A percentile compares a stretch with the other conserved stretches of the same genome.
These are phyloP conservation scores for Puccinia hordei DNA, from an alignment of 1,284 basidiomycete species.

Conservation along the genomic window DNA sequence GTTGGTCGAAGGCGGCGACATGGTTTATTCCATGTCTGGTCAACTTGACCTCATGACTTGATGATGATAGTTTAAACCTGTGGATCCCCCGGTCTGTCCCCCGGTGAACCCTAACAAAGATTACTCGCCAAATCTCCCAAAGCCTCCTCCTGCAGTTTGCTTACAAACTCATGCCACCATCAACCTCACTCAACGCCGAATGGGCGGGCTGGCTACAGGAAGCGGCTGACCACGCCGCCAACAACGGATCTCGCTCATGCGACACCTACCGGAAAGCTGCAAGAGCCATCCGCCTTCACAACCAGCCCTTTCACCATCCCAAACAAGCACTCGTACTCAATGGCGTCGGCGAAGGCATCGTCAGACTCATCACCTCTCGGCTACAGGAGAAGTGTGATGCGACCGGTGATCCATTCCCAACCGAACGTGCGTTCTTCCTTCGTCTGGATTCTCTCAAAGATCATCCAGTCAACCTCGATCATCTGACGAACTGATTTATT, in stretches of 20 bases:
- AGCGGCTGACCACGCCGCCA: constrained; percentile 33
- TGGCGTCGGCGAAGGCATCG: constrained; percentile 26
- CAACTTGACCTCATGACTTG: too few relatives aligned
- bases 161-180: neutral
- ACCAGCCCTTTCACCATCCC: constrained; percentile 21
- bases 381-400: constrained; percentile 23
- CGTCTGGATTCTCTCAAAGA: neutral
- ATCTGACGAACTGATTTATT: neutral
- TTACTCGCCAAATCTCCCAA: too few relatives aligned
- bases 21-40: too few relatives aligned
- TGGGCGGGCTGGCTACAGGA: constrained; percentile 46
- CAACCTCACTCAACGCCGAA: constrained; percentile 19
- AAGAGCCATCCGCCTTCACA: constrained; percentile 16
- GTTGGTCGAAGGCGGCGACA: constrained; percentile 16
- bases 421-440: constrained; percentile 29
- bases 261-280: constrained; percentile 33
- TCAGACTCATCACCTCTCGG: constrained; percentile 20
- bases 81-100: too few relatives aligned
- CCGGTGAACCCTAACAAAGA: too few relatives aligned
- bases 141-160: too few relatives aligned
- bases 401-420: constrained; percentile 17
- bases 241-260: constrained; percentile 25
- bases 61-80: too few relatives aligned
- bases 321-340: constrained; percentile 30
- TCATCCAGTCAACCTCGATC: too few relatives aligned